Evolutionary conservation across 1,284 basidiomycete species (phyloP), one percentile per base, ranked within the genome.

Genomic region (Peniophora sp.): DNA sequence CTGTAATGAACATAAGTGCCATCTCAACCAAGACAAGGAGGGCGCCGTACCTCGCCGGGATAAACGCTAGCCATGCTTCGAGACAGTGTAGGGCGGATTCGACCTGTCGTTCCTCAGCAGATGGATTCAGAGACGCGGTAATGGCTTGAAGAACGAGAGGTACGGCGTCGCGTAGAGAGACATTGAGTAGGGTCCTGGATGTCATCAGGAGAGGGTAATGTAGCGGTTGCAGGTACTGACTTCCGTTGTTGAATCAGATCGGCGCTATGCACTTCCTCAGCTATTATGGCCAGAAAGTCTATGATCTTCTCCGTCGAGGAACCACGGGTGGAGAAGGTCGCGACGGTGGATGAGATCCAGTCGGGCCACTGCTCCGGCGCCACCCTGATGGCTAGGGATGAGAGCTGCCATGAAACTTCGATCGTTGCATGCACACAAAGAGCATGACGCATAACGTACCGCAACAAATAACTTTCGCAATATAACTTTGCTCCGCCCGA

Each of bases 391-490:
- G 88, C 87, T 22, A 92, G 68, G n/a, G 87, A 81, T 1, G 81
- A 79, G 51, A 90, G 72, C 85, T 88, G 55, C 18, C 44, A 32
- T 32, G 12, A 52, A 44, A 47, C 48, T 49, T 34, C 34, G 14
- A 47, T 24, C 24, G 23, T 2, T 24, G 27, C 53, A n/a, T 2
- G 27, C 18, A 15, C 39, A 3, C 3, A 39, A n/a, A n/a, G 20
- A n/a, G 42, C 24, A 47, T 20, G 36, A 49, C 48, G 50, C 47
- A 32, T 39, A 24, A 73, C 85, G 62, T 68, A 93, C 89, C 53
- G 88, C 83, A 20, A 92, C 88, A 61, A 89, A 95, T 24, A 94
- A 71, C 64, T 94, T 95, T 49, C 91, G 79, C 22, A 91, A 74
- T 47, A 90, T 88, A 49, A 92, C 75, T 60, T 81, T 84, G 60